Conservation (phyloP, 1,284 basidiomycete genomes). For the Chalciporus piperatoides region DNA sequence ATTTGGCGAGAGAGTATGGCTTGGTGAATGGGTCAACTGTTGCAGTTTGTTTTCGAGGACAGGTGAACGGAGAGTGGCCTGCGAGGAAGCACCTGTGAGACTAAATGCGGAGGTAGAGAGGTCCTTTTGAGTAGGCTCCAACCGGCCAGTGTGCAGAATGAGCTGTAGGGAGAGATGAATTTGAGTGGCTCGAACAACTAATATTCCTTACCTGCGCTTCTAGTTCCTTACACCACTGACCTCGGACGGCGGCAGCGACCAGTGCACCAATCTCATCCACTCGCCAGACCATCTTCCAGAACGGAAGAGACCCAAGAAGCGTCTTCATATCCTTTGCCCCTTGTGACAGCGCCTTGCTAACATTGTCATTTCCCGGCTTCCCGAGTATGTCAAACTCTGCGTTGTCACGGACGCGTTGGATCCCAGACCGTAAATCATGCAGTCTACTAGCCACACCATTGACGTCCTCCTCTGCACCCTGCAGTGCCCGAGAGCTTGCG, state of each 20-base stretch:
- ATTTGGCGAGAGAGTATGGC: conserved; percentile 46
- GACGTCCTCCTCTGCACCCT: conserved; percentile 29
- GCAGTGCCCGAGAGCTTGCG: conserved; percentile 32
- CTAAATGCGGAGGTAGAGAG: conserved; percentile 44
- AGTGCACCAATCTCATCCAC: conserved; percentile 70
- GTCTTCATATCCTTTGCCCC: conserved; percentile 49
- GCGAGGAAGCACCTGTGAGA: conserved; percentile 37
- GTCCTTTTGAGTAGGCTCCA: conserved; percentile 52
- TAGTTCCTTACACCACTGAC: conserved; percentile 61
- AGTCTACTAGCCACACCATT: conserved; percentile 28
- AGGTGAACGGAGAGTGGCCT: conserved; percentile 50
- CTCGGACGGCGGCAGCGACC: conserved; percentile 50
- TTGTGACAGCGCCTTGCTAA: conserved; percentile 47
- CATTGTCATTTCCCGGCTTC: conserved; percentile 31
- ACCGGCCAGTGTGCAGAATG: conserved; percentile 64
- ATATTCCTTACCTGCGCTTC: conserved; percentile 54
- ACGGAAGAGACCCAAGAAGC: conserved; percentile 56
- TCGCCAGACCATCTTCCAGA: conserved; percentile 63
- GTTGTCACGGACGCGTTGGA: conserved; percentile 34
- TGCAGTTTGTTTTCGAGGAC: conserved; percentile 66
- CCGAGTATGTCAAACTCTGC: conserved; percentile 39
- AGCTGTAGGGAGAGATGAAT: conserved; percentile 43
- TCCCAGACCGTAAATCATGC: conserved; percentile 33
- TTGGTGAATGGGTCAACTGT: conserved; percentile 49
- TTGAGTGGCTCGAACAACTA: neutral